A percentile compares a stretch with the other conserved stretches of the same genome.
These are phyloP conservation scores for Chytriomyces sp. DNA, from an alignment of 192 early-diverging fungal species.

Conservation along the genomic window DNA sequence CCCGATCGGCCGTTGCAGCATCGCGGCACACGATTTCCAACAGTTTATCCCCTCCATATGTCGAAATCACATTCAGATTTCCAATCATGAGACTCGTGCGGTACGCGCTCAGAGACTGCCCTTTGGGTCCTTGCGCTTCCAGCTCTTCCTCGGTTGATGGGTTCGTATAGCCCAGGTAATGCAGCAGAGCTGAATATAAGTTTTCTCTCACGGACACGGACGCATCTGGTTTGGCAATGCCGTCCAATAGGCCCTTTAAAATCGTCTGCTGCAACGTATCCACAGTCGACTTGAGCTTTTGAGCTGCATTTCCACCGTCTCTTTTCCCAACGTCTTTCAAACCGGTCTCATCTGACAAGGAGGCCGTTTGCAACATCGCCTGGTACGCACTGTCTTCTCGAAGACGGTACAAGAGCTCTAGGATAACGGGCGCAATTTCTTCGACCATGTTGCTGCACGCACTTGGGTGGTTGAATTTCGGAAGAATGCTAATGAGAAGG, in stretches of 20 bases:
- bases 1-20: conserved; percentile 78
- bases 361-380: conserved; percentile 54
- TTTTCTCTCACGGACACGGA: conserved; percentile 74
- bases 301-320: neutral
- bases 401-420: conserved; percentile 64
- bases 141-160: conserved; percentile 30
- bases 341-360: neutral
- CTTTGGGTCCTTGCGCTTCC: neutral
- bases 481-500: conserved; percentile 70
- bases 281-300: conserved; percentile 33
- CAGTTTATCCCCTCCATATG: conserved; percentile 66
- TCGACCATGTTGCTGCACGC: conserved; percentile 56
- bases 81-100: conserved; percentile 22
- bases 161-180: conserved; percentile 70
- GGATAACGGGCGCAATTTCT: conserved; percentile 59
- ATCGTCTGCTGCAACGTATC: conserved; percentile 47
- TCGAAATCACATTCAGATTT: conserved; percentile 37
- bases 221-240: conserved; percentile 63
- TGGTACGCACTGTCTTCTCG: conserved; percentile 60
- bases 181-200: conserved; percentile 77
- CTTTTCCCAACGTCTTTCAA: neutral
- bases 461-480: conserved; percentile 55
- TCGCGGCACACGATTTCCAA: conserved; percentile 78
- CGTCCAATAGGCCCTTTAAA: conserved; percentile 61
- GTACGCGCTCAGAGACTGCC: neutral